Evolutionary conservation across 495 filamentous ascomycete genomes (phyloP).

Genomic region (Xylaria cubensis): DNA sequence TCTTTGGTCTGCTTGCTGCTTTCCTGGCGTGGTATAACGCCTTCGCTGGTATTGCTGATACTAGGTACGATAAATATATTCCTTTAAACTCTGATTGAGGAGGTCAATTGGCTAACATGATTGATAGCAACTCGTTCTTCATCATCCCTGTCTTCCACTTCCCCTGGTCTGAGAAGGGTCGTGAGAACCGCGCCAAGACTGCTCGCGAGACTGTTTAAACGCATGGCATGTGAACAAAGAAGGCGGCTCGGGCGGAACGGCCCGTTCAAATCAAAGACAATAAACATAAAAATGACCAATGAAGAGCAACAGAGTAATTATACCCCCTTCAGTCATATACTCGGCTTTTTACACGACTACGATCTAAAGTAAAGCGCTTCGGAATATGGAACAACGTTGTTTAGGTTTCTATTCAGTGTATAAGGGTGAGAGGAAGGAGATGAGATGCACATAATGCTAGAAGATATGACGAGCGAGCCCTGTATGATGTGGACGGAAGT

Average conservation of each 20-base stretch:
- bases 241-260: background rate
- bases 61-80: conserved; percentile 60
- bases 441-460: background rate
- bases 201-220: conserved; percentile 45
- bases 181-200: conserved; percentile 57
- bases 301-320: background rate
- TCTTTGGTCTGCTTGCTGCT: conserved; percentile 86
- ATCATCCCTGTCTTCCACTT: conserved; percentile 93
- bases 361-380: background rate
- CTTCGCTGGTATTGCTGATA: conserved; percentile 92
- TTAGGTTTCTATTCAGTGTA: background rate
- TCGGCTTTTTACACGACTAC: background rate
- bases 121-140: conserved; percentile 83
- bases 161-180: conserved; percentile 92
- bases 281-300: background rate
- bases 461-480: background rate
- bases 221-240: background rate
- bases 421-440: background rate
- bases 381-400: background rate
- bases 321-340: conserved; percentile 2
- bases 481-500: background rate
- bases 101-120: conserved; percentile 26
- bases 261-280: background rate
- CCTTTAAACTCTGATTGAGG: background rate
- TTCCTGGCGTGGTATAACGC: conserved; percentile 98